phyloP scores from a whole-genome alignment of 2,329 filamentous ascomycete species.

The Phaeosphaeria sp. region DNA sequence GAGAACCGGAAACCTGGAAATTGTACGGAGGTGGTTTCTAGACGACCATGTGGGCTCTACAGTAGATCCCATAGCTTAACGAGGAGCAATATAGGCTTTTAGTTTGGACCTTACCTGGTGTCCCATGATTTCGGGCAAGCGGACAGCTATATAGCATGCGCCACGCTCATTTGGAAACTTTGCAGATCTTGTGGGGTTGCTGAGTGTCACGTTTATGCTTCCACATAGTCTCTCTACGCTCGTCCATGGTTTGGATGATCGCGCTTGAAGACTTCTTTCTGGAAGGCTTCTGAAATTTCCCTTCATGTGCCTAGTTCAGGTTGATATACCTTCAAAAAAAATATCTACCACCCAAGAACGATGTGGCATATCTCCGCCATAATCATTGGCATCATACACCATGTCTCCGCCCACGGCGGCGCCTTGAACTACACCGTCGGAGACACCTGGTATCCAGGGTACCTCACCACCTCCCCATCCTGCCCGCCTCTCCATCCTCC shows the following conservation, averaged over 20 bases:
- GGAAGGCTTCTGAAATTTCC: too few relatives aligned
- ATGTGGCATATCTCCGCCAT: constrained; percentile 21
- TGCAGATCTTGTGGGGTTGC: neutral
- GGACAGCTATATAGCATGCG: neutral
- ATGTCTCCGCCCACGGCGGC: constrained; percentile 32
- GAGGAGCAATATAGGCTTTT: neutral
- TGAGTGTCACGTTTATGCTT: neutral
- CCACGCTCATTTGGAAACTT: neutral
- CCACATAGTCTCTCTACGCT: neutral
- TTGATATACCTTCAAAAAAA: neutral
- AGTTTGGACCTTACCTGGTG: neutral
- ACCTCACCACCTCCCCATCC: neutral
- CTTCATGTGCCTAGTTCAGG: too few relatives aligned
- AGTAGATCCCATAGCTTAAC: neutral
- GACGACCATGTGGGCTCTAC: too few relatives aligned
- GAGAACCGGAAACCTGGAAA: neutral
- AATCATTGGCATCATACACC: constrained; percentile 12
- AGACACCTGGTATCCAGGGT: constrained; percentile 41
- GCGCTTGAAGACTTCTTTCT: too few relatives aligned
- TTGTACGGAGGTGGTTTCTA: too few relatives aligned
- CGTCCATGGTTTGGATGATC: too few relatives aligned
- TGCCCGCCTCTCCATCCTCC: neutral
- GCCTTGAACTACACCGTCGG: constrained; percentile 40
- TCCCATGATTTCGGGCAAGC: neutral
- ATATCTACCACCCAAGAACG: neutral